phyloP scores from a whole-genome alignment of 1,139 yeast species.

The Protomyces inundatus region DNA sequence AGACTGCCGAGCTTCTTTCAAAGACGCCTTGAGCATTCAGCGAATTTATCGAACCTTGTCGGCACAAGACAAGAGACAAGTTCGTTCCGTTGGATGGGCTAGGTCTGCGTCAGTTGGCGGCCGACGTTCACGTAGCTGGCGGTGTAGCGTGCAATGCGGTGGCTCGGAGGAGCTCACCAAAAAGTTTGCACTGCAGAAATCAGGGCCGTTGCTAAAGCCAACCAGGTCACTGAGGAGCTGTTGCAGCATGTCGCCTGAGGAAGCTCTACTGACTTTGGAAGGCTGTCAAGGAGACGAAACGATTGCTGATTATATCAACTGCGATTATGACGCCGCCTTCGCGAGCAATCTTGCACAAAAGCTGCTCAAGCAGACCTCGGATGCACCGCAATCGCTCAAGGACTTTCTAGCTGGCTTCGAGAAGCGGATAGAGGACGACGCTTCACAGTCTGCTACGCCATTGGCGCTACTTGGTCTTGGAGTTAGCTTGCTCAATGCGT shows the following conservation, averaged over 20 bases:
- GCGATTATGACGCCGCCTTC: slow-evolving; percentile 7
- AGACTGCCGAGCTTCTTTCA: slow-evolving; percentile 19
- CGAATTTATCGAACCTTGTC: neutral
- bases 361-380: neutral
- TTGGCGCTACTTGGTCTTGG: slow-evolving; percentile 30
- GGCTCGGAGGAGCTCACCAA: too few species aligned
- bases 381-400: neutral
- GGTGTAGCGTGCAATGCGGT: too few species aligned
- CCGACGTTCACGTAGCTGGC: too few species aligned
- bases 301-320: neutral
- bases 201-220: too few species aligned
- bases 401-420: neutral
- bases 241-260: neutral
- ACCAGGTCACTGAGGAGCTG: too few species aligned
- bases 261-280: neutral
- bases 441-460: neutral
- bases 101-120: too few species aligned
- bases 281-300: neutral
- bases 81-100: too few species aligned
- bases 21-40: slow-evolving; percentile 5
- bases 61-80: too few species aligned
- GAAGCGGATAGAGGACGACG: neutral
- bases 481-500: slow-evolving; percentile 55
- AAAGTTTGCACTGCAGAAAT: too few species aligned
- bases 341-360: neutral